Evolutionary conservation across 2,329 filamentous ascomycete species (phyloP).

Genomic region (Colletotrichum noveboracense): DNA sequence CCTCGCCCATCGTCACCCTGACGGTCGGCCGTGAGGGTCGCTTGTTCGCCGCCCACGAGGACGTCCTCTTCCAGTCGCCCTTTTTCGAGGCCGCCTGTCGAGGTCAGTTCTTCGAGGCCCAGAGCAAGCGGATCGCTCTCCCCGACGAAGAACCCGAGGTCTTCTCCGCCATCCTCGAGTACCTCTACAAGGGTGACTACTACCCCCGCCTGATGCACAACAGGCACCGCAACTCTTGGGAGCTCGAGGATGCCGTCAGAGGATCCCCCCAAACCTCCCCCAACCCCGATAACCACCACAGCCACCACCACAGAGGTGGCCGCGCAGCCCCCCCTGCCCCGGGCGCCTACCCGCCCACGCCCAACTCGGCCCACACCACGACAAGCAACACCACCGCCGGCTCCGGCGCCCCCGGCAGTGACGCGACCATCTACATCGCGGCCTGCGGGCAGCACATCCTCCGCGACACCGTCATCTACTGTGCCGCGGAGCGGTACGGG

Average conservation of each 20-base stretch:
- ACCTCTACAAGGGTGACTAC: conserved; percentile 96
- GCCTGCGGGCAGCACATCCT: conserved; percentile 79
- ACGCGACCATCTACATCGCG: conserved; percentile 80
- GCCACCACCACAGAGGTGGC: conserved; percentile 37
- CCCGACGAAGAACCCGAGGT: conserved; percentile 85
- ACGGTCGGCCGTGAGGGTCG: conserved; percentile 84
- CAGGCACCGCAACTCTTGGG: conserved; percentile 86
- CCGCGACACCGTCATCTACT: conserved; percentile 94
- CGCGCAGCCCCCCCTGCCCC: conserved; percentile 42
- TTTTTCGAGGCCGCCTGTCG: conserved; percentile 79
- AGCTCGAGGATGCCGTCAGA: conserved; percentile 75
- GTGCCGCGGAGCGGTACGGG: conserved; percentile 86
- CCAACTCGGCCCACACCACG: conserved; percentile 56
- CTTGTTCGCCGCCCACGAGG: conserved; percentile 94
- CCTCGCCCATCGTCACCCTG: conserved; percentile 83
- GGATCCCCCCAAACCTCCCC: conserved; percentile 54
- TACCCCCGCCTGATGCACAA: conserved; percentile 88
- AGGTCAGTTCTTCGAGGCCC: conserved; percentile 71
- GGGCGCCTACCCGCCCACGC: conserved; percentile 29
- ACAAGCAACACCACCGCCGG: conserved; percentile 58
- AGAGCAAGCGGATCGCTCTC: conserved; percentile 79
- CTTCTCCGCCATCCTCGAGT: conserved; percentile 93
- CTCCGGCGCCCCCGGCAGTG: conserved; percentile 64
- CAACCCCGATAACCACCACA: conserved; percentile 45
- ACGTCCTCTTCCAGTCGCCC: conserved; percentile 84